A percentile compares a stretch with the other conserved stretches of the same genome.
Evolutionary conservation across 257 asterid genomes (phyloP).

Genomic region (Datura wrightii): DNA sequence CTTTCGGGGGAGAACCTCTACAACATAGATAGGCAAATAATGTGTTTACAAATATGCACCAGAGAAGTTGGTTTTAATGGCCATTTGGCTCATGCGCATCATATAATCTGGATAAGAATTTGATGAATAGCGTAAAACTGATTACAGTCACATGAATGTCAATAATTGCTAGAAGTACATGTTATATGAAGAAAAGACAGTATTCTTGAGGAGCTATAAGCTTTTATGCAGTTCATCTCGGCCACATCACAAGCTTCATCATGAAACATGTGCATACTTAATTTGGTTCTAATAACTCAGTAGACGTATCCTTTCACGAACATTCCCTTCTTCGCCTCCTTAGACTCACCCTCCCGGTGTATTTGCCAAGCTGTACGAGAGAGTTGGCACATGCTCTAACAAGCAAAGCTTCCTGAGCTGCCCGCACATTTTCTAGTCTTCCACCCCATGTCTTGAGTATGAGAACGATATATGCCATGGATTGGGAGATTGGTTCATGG

Average conservation of each 20-base stretch:
- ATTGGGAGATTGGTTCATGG: constrained; percentile 70
- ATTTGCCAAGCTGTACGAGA: constrained; percentile 74
- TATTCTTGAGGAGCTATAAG: constrained; percentile 22
- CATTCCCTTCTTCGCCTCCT: constrained; percentile 75
- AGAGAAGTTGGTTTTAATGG: not conserved
- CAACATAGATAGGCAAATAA: not conserved
- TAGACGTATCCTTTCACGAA: constrained; percentile 66
- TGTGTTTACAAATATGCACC: constrained; percentile 8
- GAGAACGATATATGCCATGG: constrained; percentile 83
- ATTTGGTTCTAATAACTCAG: constrained; percentile 40
- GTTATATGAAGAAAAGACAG: constrained; percentile 8
- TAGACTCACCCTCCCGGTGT: constrained; percentile 73
- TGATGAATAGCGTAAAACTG: constrained; percentile 1
- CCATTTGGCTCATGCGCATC: not conserved
- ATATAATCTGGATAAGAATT: constrained; percentile 6
- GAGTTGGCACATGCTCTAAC: constrained; percentile 69
- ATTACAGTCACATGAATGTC: constrained; percentile 12
- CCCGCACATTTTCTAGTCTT: constrained; percentile 63
- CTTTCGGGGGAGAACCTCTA: not conserved
- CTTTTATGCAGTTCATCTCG: not conserved
- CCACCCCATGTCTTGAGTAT: constrained; percentile 75
- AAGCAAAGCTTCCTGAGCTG: constrained; percentile 67
- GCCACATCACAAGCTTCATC: constrained; percentile 40
- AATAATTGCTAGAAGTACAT: constrained; percentile 9
- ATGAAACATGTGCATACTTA: constrained; percentile 18